phyloP scores from a whole-genome alignment of 2,329 filamentous ascomycete species.

The Claviceps lovelessii region DNA sequence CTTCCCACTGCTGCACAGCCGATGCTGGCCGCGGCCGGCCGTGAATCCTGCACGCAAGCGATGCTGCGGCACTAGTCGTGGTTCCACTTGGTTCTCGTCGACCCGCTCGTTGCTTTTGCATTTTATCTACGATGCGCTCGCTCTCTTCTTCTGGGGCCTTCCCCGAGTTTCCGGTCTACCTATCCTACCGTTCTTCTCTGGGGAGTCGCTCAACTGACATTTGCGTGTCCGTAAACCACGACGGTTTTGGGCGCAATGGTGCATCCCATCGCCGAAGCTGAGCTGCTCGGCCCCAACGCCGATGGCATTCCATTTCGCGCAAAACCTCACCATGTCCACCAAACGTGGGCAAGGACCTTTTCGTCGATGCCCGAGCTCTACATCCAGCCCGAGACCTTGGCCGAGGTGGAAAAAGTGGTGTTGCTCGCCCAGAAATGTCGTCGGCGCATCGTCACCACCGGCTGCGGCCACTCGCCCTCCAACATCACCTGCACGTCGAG shows the following conservation, averaged over 20 bases:
- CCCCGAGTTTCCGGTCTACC: no score
- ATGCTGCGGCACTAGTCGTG: no score
- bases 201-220: no score
- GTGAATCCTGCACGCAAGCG: no score
- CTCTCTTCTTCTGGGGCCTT: neutral
- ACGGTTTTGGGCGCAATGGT: slow-evolving; percentile 21
- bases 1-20: no score
- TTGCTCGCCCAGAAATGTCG: slow-evolving; percentile 68
- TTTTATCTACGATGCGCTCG: neutral
- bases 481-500: slow-evolving; percentile 84
- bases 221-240: neutral
- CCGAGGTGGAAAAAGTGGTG: slow-evolving; percentile 72
- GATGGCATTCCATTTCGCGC: slow-evolving; percentile 60
- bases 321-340: slow-evolving; percentile 57
- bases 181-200: no score
- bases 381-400: slow-evolving; percentile 64
- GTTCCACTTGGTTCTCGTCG: no score
- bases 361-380: slow-evolving; percentile 81
- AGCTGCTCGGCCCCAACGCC: slow-evolving; percentile 16
- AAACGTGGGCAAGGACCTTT: slow-evolving; percentile 92
- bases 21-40: neutral
- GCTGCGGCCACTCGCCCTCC: slow-evolving; percentile 82
- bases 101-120: no score
- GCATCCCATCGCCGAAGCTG: slow-evolving; percentile 22
- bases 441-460: slow-evolving; percentile 70